phyloP scores from a whole-genome alignment of 2,329 filamentous ascomycete genomes.

The Phyllosticta citriasiana region DNA sequence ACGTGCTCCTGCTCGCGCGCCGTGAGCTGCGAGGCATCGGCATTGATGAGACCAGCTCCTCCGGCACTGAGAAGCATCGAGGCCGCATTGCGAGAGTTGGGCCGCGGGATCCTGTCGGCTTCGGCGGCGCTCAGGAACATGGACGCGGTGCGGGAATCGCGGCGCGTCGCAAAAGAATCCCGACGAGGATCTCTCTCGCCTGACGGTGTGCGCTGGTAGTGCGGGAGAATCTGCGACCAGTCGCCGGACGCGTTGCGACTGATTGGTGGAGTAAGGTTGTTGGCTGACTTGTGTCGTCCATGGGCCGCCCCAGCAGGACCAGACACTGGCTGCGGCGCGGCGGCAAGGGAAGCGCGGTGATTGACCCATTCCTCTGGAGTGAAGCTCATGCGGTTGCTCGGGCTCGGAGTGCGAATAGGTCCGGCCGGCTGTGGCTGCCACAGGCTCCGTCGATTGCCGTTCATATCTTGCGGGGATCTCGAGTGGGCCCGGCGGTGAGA shows the following conservation, averaged over 20 bases:
- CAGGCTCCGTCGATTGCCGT: slow-evolving; percentile 50
- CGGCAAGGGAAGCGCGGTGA: slow-evolving; percentile 53
- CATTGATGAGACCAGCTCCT: slow-evolving; percentile 23
- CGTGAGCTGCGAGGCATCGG: slow-evolving; percentile 55
- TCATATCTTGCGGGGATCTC: slow-evolving; percentile 16
- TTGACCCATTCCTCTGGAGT: slow-evolving; percentile 78
- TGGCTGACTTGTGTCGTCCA: slow-evolving; percentile 29
- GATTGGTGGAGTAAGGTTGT: slow-evolving; percentile 28
- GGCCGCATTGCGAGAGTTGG: slow-evolving; percentile 51
- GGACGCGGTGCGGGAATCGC: slow-evolving; percentile 3
- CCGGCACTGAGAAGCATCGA: slow-evolving; percentile 25
- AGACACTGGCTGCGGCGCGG: slow-evolving; percentile 38
- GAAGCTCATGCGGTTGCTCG: slow-evolving; percentile 27
- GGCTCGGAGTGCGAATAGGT: slow-evolving; percentile 3
- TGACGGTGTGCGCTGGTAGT: slow-evolving; percentile 1
- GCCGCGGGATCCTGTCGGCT: slow-evolving; percentile 18
- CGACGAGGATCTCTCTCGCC: background rate
- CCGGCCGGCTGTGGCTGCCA: slow-evolving; percentile 72
- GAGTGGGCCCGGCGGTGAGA: slow-evolving; percentile 32
- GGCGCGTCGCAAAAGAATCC: background rate
- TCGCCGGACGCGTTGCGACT: slow-evolving; percentile 35
- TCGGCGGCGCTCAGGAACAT: slow-evolving; percentile 1
- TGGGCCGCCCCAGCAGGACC: slow-evolving; percentile 9
- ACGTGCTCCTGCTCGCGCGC: slow-evolving; percentile 83
- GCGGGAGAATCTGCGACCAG: slow-evolving; percentile 29